Evolutionary conservation across 495 filamentous ascomycete species (phyloP).

Genomic region (Daldinia decipiens): DNA sequence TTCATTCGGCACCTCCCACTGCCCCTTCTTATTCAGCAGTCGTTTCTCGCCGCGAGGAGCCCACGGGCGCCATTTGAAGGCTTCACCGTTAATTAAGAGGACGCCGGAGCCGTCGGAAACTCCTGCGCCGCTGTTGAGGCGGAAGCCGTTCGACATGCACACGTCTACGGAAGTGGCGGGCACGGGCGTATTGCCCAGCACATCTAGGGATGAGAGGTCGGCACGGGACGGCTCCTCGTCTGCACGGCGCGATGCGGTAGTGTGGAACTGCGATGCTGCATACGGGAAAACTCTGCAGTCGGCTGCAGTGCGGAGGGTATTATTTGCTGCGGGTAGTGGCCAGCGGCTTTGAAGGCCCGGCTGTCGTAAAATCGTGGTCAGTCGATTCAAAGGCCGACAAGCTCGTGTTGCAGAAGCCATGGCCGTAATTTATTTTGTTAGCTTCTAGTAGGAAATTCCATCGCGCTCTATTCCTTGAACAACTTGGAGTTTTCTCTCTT

Average conservation of each 20-base stretch:
- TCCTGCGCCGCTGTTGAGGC: constrained; percentile 78
- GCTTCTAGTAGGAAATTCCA: constrained; percentile 25
- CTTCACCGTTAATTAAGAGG: constrained; percentile 84
- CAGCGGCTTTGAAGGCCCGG: constrained; percentile 21
- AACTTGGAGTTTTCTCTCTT: not conserved
- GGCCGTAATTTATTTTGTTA: constrained; percentile 26
- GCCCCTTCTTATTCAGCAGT: constrained; percentile 78
- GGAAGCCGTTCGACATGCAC: constrained; percentile 80
- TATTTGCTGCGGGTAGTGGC: constrained; percentile 10
- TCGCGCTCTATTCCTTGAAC: constrained; percentile 20
- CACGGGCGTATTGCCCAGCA: constrained; percentile 77
- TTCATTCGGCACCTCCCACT: constrained; percentile 78
- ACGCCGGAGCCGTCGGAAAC: constrained; percentile 72
- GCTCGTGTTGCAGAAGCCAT: constrained; percentile 43
- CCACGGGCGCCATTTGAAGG: constrained; percentile 90
- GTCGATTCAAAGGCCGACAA: constrained; percentile 29
- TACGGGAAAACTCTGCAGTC: not conserved
- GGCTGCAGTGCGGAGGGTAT: not conserved
- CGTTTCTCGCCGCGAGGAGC: constrained; percentile 52
- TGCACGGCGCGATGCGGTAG: constrained; percentile 27
- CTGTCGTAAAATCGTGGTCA: constrained; percentile 28
- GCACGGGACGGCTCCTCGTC: constrained; percentile 60
- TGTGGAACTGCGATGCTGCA: constrained; percentile 22
- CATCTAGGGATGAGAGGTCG: constrained; percentile 78
- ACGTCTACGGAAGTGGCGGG: constrained; percentile 87